Percentiles rank a stretch among this genome's conserved stretches.
These are phyloP conservation scores for Carallia brachiata DNA, from an alignment of 345 rosid species.

Conservation along the genomic window DNA sequence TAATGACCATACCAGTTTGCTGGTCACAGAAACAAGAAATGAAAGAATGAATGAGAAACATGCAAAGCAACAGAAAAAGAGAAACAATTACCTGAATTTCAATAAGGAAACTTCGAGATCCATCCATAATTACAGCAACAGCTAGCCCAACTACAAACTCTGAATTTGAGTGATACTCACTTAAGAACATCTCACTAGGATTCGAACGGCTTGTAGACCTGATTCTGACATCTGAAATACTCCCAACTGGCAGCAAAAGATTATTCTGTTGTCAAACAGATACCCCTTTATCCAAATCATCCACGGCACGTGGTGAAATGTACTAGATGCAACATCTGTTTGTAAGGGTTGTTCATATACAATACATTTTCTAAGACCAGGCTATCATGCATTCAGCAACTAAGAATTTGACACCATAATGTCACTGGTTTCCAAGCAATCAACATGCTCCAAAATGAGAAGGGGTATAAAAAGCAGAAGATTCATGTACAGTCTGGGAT, in stretches of 20 bases:
- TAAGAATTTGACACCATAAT: not conserved
- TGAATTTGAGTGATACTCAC: constrained; percentile 65
- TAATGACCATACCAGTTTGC: not conserved
- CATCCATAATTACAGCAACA: constrained; percentile 87
- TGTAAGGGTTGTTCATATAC: too few relatives aligned
- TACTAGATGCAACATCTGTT: too few relatives aligned
- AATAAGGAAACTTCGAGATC: constrained; percentile 78
- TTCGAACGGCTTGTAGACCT: constrained; percentile 76
- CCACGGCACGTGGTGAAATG: too few relatives aligned
- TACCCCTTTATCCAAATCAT: too few relatives aligned
- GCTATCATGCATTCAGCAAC: not conserved
- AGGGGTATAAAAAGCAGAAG: not conserved
- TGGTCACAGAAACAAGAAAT: not conserved
- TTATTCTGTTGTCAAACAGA: constrained; percentile 5
- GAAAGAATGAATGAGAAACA: not conserved
- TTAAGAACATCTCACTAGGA: constrained; percentile 80
- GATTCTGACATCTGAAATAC: constrained; percentile 80
- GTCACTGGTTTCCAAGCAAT: not conserved
- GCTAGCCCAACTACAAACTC: constrained; percentile 89
- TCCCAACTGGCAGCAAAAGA: constrained; percentile 64
- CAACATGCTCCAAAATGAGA: not conserved
- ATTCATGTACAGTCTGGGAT: not conserved
- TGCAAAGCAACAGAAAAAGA: not conserved
- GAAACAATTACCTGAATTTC: constrained; percentile 71
- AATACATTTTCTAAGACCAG: not conserved